Evolutionary conservation across 345 rosid species (phyloP), one percentile per base, ranked within the genome.

Genomic region (Hibiscus trionum): DNA sequence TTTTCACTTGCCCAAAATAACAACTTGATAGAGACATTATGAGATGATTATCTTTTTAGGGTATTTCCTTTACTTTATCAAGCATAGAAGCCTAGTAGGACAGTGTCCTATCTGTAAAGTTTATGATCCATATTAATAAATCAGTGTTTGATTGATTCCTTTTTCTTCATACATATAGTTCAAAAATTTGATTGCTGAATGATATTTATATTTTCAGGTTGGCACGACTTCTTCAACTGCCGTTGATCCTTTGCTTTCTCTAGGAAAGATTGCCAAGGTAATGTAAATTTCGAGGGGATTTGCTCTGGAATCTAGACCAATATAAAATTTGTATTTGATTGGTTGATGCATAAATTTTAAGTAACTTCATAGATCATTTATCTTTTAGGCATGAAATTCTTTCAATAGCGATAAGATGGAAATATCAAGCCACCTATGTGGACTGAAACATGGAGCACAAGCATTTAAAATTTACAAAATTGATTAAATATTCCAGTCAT

Each of bases 191-290:
- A 70, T 53, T 64, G 60, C 3, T 1, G 37, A 33, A 57, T 73
- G 31, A 55, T 68, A 33, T 73, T 57, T 78, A 15, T 52, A 66
- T 70, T 59, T 75, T 61, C 80, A 93, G 98, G 90, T 89, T 60
- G 98, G 98, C 9, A 88, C 95, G 49, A 93, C 98, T 72, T 93
- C 98, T 10, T 93, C 98, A 71, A 79, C 98, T 2, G 93, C 96
- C 42, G 86, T 86, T 65, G 98, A 90, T 82, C 95, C 98, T 52
- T 80, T 93, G 78, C 81, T 69, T 77, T 74, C 83, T 1, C 73
- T 93, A 7, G 96, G 91, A 69, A 79, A 80, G 77, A 87, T 93
- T 37, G 88, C 98, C 9, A 78, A 87, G 86, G 96, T 93, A 84
- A 63, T 71, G 44, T 53, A 67, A 59, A 56, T 14, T 27, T 52